Evolutionary conservation across 768 basidiomycete genomes (phyloP).

Genomic region (Lactifluus hygrophoroides): DNA sequence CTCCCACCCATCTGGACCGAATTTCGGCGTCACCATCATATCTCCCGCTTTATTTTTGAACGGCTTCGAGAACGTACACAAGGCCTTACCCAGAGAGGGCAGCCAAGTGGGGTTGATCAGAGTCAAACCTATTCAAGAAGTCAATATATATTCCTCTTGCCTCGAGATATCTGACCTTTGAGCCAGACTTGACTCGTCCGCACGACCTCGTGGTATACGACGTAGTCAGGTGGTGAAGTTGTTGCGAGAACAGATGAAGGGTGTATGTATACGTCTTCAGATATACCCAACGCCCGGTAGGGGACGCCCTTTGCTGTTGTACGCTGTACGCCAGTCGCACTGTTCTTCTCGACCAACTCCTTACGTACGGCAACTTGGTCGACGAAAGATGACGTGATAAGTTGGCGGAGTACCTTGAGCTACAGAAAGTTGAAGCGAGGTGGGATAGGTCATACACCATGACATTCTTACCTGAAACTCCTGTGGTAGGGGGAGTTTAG

Average conservation of each 20-base stretch:
- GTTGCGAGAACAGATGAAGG: slow-evolving; percentile 75
- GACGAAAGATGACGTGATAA: slow-evolving; percentile 83
- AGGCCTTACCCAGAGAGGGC: slow-evolving; percentile 61
- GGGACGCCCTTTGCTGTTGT: slow-evolving; percentile 71
- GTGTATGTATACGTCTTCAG: slow-evolving; percentile 88
- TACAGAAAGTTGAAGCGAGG: slow-evolving; percentile 26
- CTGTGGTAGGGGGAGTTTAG: slow-evolving; percentile 66
- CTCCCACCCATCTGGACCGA: slow-evolving; percentile 83
- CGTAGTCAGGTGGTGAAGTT: slow-evolving; percentile 69
- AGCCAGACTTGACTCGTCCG: slow-evolving; percentile 68
- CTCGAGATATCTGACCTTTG: slow-evolving; percentile 47
- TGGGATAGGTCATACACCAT: neutral
- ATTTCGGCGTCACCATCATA: slow-evolving; percentile 72
- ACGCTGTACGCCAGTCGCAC: slow-evolving; percentile 55
- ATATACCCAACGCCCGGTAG: slow-evolving; percentile 71
- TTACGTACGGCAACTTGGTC: slow-evolving; percentile 92
- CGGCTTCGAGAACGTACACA: slow-evolving; percentile 89
- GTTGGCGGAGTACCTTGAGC: slow-evolving; percentile 86
- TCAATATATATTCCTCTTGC: neutral
- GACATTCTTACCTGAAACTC: slow-evolving; percentile 53
- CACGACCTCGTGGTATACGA: slow-evolving; percentile 78
- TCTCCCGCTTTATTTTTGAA: slow-evolving; percentile 57
- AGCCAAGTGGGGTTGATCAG: slow-evolving; percentile 86
- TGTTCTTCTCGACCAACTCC: slow-evolving; percentile 59
- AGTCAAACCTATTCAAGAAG: slow-evolving; percentile 52